phyloP scores from a whole-genome alignment of 1,284 basidiomycete species.

The Ceratobasidium sp. region DNA sequence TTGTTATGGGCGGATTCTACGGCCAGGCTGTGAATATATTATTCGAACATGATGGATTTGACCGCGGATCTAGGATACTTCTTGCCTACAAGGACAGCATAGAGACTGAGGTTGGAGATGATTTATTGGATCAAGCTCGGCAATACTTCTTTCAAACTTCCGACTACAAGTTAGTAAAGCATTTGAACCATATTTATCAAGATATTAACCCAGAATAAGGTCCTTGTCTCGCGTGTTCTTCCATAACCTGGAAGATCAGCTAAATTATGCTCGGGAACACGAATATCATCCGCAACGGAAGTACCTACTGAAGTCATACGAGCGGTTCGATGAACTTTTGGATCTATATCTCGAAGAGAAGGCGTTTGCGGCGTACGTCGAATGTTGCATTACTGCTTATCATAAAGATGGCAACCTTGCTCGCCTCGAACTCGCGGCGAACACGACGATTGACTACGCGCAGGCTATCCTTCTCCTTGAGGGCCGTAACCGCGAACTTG shows the following conservation, averaged over 20 bases:
- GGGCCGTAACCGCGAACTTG: neutral
- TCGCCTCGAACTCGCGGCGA: neutral
- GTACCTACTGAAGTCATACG: neutral
- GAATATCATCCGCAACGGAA: neutral
- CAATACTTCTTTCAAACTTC: neutral
- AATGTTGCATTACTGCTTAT: neutral
- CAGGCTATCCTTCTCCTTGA: neutral
- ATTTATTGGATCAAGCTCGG: neutral
- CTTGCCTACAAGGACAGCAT: neutral
- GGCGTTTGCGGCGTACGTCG: neutral
- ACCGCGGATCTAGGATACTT: neutral
- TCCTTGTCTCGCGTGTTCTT: neutral
- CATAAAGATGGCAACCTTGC: neutral
- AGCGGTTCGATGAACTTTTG: constrained; percentile 4
- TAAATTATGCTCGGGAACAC: neutral
- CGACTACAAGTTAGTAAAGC: constrained; percentile 11
- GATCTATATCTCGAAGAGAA: neutral
- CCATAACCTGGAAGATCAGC: neutral
- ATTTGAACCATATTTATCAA: neutral
- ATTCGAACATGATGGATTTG: neutral
- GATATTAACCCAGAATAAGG: neutral
- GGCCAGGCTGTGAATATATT: neutral
- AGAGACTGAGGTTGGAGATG: neutral
- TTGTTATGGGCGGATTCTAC: neutral
- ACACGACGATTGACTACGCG: neutral